A percentile compares a stretch with the other conserved stretches of the same genome.
phyloP scores from a whole-genome alignment of 192 early-diverging fungal genomes.

The Rhizophagus sp. region DNA sequence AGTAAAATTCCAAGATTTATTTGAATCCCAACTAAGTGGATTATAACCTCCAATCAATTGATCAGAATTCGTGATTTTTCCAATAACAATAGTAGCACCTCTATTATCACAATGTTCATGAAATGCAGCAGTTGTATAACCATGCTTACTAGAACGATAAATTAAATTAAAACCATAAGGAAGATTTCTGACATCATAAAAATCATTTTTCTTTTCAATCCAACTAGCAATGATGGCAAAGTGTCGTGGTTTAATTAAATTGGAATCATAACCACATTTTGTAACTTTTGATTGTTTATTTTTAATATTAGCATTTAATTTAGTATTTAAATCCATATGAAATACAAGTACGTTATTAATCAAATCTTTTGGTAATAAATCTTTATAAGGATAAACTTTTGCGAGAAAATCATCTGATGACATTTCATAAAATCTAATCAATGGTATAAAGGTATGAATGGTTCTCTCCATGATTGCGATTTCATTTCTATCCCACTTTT shows the following conservation, averaged over 20 bases:
- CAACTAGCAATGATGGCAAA: background rate
- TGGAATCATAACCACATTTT: background rate
- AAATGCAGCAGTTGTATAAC: background rate
- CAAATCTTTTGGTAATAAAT: background rate
- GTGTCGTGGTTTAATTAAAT: background rate
- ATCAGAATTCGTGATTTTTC: background rate
- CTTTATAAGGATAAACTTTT: too few species aligned
- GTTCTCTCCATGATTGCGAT: background rate
- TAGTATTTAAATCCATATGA: background rate
- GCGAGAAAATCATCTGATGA: too few species aligned
- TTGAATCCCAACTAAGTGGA: background rate
- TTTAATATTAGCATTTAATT: background rate
- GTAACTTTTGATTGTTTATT: background rate
- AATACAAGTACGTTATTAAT: background rate
- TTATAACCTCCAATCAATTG: conserved; percentile 12
- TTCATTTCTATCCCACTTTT: background rate
- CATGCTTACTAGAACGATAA: conserved; percentile 7
- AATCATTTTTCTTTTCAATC: background rate
- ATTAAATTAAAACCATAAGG: background rate
- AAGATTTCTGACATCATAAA: background rate
- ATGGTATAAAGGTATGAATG: too few species aligned
- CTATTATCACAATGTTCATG: background rate
- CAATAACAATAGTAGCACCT: background rate
- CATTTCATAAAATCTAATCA: too few species aligned
- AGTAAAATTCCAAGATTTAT: too few species aligned